Percentiles rank a stretch among this genome's conserved stretches.
phyloP scores from a whole-genome alignment of 2,329 filamentous ascomycete genomes.

The Nannizzia gypsea region DNA sequence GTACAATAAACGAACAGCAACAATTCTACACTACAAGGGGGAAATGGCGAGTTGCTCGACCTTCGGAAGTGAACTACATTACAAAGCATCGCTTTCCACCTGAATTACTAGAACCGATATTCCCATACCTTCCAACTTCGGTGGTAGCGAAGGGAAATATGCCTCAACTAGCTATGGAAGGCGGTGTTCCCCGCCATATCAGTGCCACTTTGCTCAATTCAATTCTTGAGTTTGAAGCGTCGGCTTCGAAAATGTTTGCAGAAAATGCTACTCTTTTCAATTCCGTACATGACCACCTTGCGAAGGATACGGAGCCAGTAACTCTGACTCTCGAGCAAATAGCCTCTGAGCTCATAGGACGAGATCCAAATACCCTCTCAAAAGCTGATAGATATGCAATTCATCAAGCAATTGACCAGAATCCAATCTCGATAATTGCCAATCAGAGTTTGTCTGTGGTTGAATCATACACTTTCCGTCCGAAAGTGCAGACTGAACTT shows the following conservation, averaged over 20 bases:
- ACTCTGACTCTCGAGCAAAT: constrained; percentile 29
- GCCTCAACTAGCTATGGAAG: constrained; percentile 29
- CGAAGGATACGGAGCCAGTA: constrained; percentile 26
- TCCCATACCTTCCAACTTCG: constrained; percentile 40
- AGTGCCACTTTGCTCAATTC: constrained; percentile 27
- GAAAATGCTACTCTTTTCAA: constrained; percentile 26
- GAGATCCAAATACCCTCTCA: constrained; percentile 22
- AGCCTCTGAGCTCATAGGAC: constrained; percentile 24
- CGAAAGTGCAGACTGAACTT: constrained; percentile 38
- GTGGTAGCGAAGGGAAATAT: constrained; percentile 19
- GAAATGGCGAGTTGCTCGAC: constrained; percentile 31
- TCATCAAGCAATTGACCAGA: constrained; percentile 23
- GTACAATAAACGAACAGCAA: constrained; percentile 29
- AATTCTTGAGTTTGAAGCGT: constrained; percentile 25
- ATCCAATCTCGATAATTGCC: constrained; percentile 26
- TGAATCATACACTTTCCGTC: constrained; percentile 38
- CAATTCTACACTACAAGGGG: constrained; percentile 35
- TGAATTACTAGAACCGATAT: constrained; percentile 35
- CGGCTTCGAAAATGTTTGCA: constrained; percentile 26
- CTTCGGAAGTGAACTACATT: constrained; percentile 36
- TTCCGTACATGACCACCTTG: constrained; percentile 27
- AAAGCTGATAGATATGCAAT: constrained; percentile 26
- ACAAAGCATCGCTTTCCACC: constrained; percentile 39
- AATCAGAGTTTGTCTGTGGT: constrained; percentile 26
- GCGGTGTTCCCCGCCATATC: constrained; percentile 30